These are phyloP conservation scores for Brasilioporus rufonigricans DNA, from an alignment of 768 basidiomycete genomes.

Conservation along the genomic window DNA sequence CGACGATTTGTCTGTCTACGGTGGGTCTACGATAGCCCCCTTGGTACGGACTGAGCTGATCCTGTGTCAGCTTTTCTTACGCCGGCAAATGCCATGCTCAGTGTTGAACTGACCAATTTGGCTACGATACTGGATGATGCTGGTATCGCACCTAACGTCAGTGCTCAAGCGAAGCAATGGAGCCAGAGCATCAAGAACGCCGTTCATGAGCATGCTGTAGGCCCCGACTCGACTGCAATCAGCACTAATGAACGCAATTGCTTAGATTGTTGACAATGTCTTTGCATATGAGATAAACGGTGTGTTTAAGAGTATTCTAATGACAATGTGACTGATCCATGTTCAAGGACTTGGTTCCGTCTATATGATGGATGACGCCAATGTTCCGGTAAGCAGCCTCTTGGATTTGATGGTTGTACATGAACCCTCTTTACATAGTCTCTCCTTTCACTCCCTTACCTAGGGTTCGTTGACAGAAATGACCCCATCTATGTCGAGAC, in stretches of 20 bases:
- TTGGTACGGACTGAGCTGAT: not conserved
- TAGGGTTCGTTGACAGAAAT: constrained; percentile 66
- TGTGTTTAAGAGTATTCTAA: constrained; percentile 19
- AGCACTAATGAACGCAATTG: not conserved
- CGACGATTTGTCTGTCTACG: constrained; percentile 68
- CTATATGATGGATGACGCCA: constrained; percentile 85
- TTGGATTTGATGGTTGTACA: not conserved
- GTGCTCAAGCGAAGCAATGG: constrained; percentile 52
- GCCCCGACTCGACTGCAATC: constrained; percentile 7
- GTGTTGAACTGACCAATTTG: constrained; percentile 64
- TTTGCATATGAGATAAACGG: constrained; percentile 82
- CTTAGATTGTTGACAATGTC: constrained; percentile 58
- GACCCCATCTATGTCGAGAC: constrained; percentile 65
- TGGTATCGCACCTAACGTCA: constrained; percentile 48
- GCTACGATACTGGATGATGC: constrained; percentile 56
- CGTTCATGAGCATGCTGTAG: constrained; percentile 60
- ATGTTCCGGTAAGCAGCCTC: constrained; percentile 61
- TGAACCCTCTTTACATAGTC: constrained; percentile 42
- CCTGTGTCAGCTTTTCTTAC: constrained; percentile 64
- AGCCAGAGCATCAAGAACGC: constrained; percentile 57
- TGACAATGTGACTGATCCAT: not conserved
- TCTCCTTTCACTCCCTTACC: constrained; percentile 73
- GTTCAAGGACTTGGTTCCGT: constrained; percentile 58
- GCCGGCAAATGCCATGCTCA: constrained; percentile 81
- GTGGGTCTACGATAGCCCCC: constrained; percentile 33